Evolutionary conservation across 345 rosid species (phyloP), one percentile per base, ranked within the genome.

Genomic region (Ailanthus altissimus): DNA sequence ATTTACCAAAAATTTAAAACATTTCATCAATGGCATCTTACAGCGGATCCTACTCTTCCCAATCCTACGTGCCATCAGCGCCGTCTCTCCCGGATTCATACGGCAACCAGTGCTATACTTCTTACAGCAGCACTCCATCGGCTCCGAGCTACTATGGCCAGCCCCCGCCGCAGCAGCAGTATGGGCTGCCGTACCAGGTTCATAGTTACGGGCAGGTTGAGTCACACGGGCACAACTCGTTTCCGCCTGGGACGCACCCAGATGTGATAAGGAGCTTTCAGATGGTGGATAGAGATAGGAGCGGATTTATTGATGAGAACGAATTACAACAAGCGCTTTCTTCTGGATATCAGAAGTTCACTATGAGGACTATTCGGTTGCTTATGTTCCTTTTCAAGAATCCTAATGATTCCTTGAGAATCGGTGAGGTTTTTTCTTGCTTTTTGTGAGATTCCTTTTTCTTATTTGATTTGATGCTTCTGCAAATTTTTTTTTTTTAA

Each of bases 351-450:
- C 85, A 82, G 25, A 71, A 86, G 71, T 86, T 93, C 81, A 56
- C 82, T 64, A 42, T 82, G 32, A 76, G 88, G 67, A 93, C 94
- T 64, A 80, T 89, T 58, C 80, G 88, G 67, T 78, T 91, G 81
- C 90, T 89, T 59, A 76, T 89, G 85, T 91, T 90, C 67, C 86
- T 93, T 51, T 91, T 87, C 88, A 91, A 82, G 87, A 85, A 73
- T 75, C 92, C 92, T 11, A 45, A 59, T 68, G 91, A 89, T 77
- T 57, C 85, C 57, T 75, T 82, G 1, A 78, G 87, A 51, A 81
- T 85, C 32, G 94, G 97, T 91, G 25, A 70, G 60, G 78, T 54
- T 32, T 46, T 75, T 4, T 51, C 16, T 28, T 21, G 5, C 63
- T 25, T 57, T 15, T 42, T 61, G 12, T 54, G 16, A 49, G 53